Percentiles rank a stretch among this genome's conserved stretches.
phyloP scores from a whole-genome alignment of 768 basidiomycete genomes.

The Infundibulicybe gibba region DNA sequence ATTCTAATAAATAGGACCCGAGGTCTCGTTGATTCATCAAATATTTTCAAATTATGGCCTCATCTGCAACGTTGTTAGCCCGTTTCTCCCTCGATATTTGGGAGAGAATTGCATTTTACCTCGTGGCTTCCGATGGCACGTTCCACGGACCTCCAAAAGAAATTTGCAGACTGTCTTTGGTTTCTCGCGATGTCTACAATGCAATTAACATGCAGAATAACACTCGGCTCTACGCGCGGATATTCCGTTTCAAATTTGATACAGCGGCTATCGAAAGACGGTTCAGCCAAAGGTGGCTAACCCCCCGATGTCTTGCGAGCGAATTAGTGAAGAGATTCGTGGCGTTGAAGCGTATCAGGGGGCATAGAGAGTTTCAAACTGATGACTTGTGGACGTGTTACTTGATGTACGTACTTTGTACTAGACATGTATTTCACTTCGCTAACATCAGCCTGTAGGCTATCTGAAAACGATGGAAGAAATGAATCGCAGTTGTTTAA shows the following conservation, averaged over 20 bases:
- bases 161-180: constrained; percentile 32
- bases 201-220: constrained; percentile 32
- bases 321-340: constrained; percentile 42
- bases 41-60: constrained; percentile 9
- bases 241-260: constrained; percentile 46
- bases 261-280: constrained; percentile 32
- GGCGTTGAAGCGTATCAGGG: constrained; percentile 38
- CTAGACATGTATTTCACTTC: not conserved
- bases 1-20: not conserved
- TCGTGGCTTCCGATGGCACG: constrained; percentile 21
- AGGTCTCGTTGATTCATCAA: not conserved
- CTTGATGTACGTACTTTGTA: constrained; percentile 36
- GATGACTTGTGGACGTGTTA: constrained; percentile 54
- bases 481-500: constrained; percentile 38
- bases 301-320: constrained; percentile 27
- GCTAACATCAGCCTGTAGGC: constrained; percentile 12
- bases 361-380: constrained; percentile 9
- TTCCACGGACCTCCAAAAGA: constrained; percentile 41
- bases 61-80: constrained; percentile 11
- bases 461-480: constrained; percentile 47
- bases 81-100: constrained; percentile 22
- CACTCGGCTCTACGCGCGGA: constrained; percentile 34
- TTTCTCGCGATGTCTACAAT: constrained; percentile 30
- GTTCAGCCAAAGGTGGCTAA: constrained; percentile 31
- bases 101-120: constrained; percentile 43